These are phyloP conservation scores for Dicorynia guianensis DNA, from an alignment of 306 rosid genomes.

Conservation along the genomic window DNA sequence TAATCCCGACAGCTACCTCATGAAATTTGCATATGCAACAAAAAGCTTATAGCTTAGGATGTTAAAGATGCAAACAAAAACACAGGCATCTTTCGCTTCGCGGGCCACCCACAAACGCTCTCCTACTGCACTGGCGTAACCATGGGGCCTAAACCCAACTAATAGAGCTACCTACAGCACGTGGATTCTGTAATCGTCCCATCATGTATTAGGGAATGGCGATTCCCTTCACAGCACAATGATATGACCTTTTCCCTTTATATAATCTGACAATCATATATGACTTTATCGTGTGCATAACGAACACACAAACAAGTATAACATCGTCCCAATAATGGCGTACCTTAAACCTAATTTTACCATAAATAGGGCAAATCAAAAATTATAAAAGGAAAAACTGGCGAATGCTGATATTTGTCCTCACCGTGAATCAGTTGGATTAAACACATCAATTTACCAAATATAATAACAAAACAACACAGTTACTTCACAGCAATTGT, in stretches of 20 bases:
- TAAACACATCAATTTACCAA: background rate
- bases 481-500: constrained; percentile 46
- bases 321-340: constrained; percentile 10
- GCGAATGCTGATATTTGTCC: background rate
- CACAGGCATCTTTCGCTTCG: constrained; percentile 30
- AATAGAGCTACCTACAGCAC: background rate
- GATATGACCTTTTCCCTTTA: background rate
- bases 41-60: constrained; percentile 15
- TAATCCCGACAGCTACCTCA: constrained; percentile 37
- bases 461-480: background rate
- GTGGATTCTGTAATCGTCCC: background rate
- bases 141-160: background rate
- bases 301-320: background rate
- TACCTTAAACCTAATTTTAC: background rate
- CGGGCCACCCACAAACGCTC: background rate
- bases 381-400: background rate
- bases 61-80: constrained; percentile 44
- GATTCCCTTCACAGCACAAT: background rate
- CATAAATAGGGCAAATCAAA: background rate
- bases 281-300: background rate
- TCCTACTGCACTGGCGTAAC: background rate
- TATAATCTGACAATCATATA: background rate
- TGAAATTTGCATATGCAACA: constrained; percentile 36
- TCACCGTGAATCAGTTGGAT: background rate
- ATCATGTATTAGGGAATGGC: background rate